Evolutionary conservation across 2,329 filamentous ascomycete species (phyloP).

Genomic region (Dothidotthia symphoricarpi): DNA sequence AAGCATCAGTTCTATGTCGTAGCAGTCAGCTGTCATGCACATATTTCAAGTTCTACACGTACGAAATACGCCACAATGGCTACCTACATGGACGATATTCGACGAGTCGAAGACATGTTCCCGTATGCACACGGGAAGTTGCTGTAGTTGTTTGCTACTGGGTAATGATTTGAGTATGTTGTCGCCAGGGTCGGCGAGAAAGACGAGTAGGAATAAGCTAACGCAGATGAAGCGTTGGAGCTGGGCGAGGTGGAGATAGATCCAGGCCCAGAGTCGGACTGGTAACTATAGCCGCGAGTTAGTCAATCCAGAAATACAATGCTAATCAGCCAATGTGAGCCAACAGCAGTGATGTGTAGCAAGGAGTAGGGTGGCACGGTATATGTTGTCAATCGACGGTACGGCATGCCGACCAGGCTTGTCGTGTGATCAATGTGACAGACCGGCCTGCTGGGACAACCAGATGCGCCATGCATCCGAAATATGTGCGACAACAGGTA

Average conservation of each 20-base stretch:
- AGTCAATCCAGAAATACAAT: constrained; percentile 35
- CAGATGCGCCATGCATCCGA: constrained; percentile 40
- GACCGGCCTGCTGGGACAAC: constrained; percentile 40
- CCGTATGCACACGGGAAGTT: constrained; percentile 39
- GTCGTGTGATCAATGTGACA: constrained; percentile 49
- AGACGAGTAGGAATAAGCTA: constrained; percentile 46
- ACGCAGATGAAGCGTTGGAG: constrained; percentile 50
- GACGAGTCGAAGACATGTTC: constrained; percentile 42
- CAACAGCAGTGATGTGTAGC: constrained; percentile 43
- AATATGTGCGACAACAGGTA: constrained; percentile 40
- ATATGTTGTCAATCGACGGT: constrained; percentile 41
- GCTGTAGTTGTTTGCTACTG: constrained; percentile 39
- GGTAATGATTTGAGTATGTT: constrained; percentile 37
- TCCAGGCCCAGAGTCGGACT: constrained; percentile 57
- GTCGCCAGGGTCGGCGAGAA: constrained; percentile 33
- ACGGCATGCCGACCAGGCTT: constrained; percentile 39
- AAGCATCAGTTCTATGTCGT: constrained; percentile 46
- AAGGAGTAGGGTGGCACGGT: constrained; percentile 40
- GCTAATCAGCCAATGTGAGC: constrained; percentile 29
- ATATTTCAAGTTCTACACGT: constrained; percentile 30
- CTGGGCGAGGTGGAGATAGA: constrained; percentile 54
- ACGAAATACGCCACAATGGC: constrained; percentile 36
- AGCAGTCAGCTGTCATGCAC: constrained; percentile 44
- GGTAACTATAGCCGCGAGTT: constrained; percentile 49
- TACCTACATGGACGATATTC: constrained; percentile 48